Base-by-base conservation (phyloP, 2,329 filamentous ascomycete genomes). In the Verticillium zaregamsianum region DNA sequence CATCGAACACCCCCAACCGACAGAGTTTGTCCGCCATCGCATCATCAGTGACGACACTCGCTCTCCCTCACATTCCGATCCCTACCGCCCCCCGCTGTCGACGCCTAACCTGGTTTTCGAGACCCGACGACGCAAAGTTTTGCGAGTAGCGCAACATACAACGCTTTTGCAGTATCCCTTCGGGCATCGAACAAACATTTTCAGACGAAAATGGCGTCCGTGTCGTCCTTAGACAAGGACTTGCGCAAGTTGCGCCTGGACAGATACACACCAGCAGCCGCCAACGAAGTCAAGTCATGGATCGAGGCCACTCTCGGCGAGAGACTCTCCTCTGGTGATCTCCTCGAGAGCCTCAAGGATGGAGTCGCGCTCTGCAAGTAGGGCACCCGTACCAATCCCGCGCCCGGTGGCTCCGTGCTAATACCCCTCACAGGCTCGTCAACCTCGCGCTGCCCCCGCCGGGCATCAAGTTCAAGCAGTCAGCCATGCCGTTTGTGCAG, bases 401-500 rank as follows among this genome's bases (percentile, higher is more conserved):
- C 23, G 60, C 20, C n/a, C 17, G 12, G 6, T 8, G 49, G 40
- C 65, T 61, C 59, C 37, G 59, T 63, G 57, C 69, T 70, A 73
- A 72, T 60, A 39, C 54, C 23, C 31, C 57, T 2, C 17, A 37
- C 66, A 95, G 92, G 71, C 87, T 98, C 59, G 86, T 92, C 70
- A 98, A 97, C 72, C 82, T 94, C 61, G 90, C 86, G 35, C 76
- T 90, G 40, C 90, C 91, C 31, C 86, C 89, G 17, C 91, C 91
- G 0, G 90, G 90, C 35, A 86, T 97, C 77, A 92, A 90, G 74
- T 98, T 90, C 84, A 98, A 98, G 78, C 83, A 90, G 72, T 97
- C 93, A 1, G 79, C 87, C 49, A 98, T 98, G 94, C 95, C 95
- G 0, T 99, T 99, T 73, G 94, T 98, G 49, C 95, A 99, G 77